Evolutionary conservation across 345 rosid genomes (phyloP).

Genomic region (Capsella bursapastoris): DNA sequence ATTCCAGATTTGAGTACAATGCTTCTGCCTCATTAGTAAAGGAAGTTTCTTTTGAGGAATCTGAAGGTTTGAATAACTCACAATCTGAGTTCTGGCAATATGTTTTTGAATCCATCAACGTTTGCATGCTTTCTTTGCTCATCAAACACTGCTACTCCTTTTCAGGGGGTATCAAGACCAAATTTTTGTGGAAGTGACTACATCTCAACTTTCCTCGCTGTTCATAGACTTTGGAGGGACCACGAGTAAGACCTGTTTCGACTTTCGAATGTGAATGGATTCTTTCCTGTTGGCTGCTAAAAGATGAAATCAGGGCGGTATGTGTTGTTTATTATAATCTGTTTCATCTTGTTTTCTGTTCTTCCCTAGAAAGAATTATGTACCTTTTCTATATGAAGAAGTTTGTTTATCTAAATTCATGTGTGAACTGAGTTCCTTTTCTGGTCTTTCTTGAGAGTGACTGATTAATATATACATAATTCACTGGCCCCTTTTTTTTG

Average conservation of each 20-base stretch:
- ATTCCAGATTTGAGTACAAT: constrained; percentile 74
- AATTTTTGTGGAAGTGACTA: constrained; percentile 58
- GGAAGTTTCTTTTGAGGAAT: constrained; percentile 81
- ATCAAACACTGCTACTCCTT: constrained; percentile 26
- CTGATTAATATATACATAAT: constrained; percentile 15
- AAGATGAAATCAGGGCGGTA: constrained; percentile 21
- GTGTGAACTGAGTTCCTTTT: constrained; percentile 22
- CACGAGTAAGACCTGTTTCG: constrained; percentile 23
- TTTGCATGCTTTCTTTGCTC: constrained; percentile 33
- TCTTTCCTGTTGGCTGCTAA: constrained; percentile 30
- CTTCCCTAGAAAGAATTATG: not conserved
- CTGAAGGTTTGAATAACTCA: constrained; percentile 60
- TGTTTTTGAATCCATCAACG: not conserved
- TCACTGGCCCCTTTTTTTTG: not conserved
- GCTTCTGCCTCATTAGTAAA: constrained; percentile 80
- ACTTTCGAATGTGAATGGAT: constrained; percentile 44
- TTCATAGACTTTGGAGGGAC: constrained; percentile 34
- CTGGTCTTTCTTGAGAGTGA: constrained; percentile 9
- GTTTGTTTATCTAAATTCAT: constrained; percentile 10
- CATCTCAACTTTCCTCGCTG: constrained; percentile 26
- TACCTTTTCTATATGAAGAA: constrained; percentile 5
- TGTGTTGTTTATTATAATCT: constrained; percentile 33
- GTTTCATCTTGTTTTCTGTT: constrained; percentile 24
- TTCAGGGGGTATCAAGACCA: constrained; percentile 84
- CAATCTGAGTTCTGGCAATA: not conserved